A percentile compares a stretch with the other conserved stretches of the same genome.
Conservation (phyloP, 164 flowering plant genomes). For the Piper betle region DNA sequence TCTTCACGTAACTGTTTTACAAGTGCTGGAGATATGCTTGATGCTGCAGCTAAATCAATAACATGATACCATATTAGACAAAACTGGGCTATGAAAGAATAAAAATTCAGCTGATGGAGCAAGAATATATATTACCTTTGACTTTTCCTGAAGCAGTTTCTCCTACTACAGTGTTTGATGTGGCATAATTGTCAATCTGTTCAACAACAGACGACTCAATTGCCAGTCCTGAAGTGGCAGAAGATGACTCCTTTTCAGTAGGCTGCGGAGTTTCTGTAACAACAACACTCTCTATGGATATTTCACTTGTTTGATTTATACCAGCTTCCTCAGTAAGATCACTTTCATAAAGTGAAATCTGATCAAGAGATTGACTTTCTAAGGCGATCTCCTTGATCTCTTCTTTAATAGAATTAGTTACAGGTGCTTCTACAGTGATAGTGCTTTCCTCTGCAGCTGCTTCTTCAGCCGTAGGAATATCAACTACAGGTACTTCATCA, state of each 20-base stretch:
- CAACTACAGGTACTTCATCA: conserved; percentile 13
- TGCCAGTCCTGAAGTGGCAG: conserved; percentile 9
- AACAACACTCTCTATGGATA: conserved; percentile 5
- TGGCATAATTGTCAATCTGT: conserved; percentile 18
- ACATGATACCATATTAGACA: background rate
- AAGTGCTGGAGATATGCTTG: conserved; percentile 68
- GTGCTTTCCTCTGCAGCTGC: too few species aligned
- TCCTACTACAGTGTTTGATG: conserved; percentile 18
- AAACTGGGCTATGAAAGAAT: background rate
- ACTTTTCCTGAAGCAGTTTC: conserved; percentile 16
- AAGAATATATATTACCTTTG: conserved; percentile 36
- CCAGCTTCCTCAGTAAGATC: conserved; percentile 10
- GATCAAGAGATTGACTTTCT: conserved; percentile 12
- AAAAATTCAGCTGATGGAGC: background rate
- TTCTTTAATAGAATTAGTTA: conserved; percentile 11
- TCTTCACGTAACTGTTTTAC: conserved; percentile 95
- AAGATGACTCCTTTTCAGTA: conserved; percentile 10
- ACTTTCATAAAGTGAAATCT: conserved; percentile 16
- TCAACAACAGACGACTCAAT: conserved; percentile 10
- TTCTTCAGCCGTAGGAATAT: background rate
- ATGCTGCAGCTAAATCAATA: conserved; percentile 25
- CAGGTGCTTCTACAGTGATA: conserved; percentile 10
- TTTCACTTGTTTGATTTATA: conserved; percentile 10
- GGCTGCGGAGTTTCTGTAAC: conserved; percentile 4
- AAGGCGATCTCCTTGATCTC: conserved; percentile 9